Percentiles rank a stretch among this genome's conserved stretches.
phyloP scores from a whole-genome alignment of 352 stramenopile genomes.

The Globisporangium cylindrosporum region DNA sequence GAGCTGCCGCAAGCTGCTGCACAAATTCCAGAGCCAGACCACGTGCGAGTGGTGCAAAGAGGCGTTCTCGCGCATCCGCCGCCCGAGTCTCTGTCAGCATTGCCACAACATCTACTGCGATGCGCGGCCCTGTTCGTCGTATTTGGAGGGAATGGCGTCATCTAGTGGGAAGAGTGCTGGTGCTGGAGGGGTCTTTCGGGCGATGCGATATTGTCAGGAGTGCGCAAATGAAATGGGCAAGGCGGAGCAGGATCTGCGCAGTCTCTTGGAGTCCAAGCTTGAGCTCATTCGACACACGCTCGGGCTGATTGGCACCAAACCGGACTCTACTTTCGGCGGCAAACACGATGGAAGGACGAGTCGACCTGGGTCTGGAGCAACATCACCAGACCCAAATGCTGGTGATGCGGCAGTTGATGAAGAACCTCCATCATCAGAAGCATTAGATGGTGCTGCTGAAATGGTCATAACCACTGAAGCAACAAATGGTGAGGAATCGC shows the following conservation, averaged over 20 bases:
- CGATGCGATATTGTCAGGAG: slow-evolving; percentile 69
- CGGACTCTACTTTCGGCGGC: not conserved
- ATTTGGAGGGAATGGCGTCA: slow-evolving; percentile 26
- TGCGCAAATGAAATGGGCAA: slow-evolving; percentile 71
- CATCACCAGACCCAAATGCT: not conserved
- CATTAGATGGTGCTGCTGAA: not conserved
- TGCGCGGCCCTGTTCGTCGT: slow-evolving; percentile 69
- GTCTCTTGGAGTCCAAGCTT: slow-evolving; percentile 59
- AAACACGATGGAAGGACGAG: not conserved
- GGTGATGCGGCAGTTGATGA: not conserved
- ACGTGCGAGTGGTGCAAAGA: slow-evolving; percentile 80
- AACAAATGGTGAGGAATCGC: not conserved
- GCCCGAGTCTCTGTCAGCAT: slow-evolving; percentile 73
- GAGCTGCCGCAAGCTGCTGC: slow-evolving; percentile 55
- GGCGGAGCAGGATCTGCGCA: slow-evolving; percentile 61
- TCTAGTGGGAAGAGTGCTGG: slow-evolving; percentile 1
- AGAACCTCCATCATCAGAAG: not conserved
- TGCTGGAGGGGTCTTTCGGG: slow-evolving; percentile 4
- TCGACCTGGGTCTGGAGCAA: slow-evolving; percentile 7
- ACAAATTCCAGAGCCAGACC: slow-evolving; percentile 57
- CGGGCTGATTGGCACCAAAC: slow-evolving; percentile 25
- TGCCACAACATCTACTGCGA: slow-evolving; percentile 81
- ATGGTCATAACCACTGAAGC: not conserved
- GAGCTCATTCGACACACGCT: slow-evolving; percentile 53
- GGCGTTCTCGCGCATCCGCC: slow-evolving; percentile 56